Percentiles rank a stretch among this genome's conserved stretches.
These are phyloP conservation scores for Globisporangium orthogonon DNA, from an alignment of 352 stramenopile genomes.

Conservation along the genomic window DNA sequence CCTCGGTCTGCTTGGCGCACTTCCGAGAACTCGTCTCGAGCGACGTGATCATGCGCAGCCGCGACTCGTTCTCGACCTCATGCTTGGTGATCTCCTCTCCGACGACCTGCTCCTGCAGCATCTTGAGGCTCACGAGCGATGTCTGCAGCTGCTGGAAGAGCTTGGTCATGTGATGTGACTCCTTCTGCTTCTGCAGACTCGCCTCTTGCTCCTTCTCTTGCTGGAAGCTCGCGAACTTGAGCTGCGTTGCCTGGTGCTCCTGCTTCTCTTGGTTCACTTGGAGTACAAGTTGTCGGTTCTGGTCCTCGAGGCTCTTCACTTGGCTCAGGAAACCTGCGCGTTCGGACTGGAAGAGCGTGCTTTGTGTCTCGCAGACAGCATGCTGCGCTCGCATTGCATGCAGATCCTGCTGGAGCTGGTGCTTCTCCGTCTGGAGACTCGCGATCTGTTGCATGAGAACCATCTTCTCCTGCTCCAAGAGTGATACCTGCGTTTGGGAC, in stretches of 20 bases:
- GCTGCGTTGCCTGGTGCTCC: conserved; percentile 20
- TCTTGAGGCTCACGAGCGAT: conserved; percentile 38
- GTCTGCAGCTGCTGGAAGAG: conserved; percentile 48
- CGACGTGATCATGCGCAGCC: conserved; percentile 54
- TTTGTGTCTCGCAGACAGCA: conserved; percentile 19
- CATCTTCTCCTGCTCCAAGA: conserved; percentile 14
- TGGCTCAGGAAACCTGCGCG: conserved; percentile 19
- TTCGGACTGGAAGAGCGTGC: conserved; percentile 23
- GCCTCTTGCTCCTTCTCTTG: conserved; percentile 32
- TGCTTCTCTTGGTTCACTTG: conserved; percentile 25
- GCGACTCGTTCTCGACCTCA: conserved; percentile 43
- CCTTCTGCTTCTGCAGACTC: conserved; percentile 27
- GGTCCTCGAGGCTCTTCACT: conserved; percentile 21
- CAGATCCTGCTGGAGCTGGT: conserved; percentile 10
- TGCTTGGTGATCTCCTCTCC: conserved; percentile 28
- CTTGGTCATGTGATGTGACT: conserved; percentile 38
- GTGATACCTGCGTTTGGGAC: not conserved
- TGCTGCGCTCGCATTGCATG: conserved; percentile 17
- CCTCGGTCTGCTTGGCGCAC: conserved; percentile 43
- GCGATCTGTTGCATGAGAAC: conserved; percentile 16
- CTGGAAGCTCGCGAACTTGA: conserved; percentile 22
- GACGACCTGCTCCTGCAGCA: conserved; percentile 34
- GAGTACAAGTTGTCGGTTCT: conserved; percentile 18
- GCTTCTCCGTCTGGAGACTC: conserved; percentile 9
- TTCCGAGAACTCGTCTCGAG: conserved; percentile 52